Percentiles rank a stretch among this genome's conserved stretches.
These are phyloP conservation scores for Carpinus viminea DNA, from an alignment of 306 rosid species.

Conservation along the genomic window DNA sequence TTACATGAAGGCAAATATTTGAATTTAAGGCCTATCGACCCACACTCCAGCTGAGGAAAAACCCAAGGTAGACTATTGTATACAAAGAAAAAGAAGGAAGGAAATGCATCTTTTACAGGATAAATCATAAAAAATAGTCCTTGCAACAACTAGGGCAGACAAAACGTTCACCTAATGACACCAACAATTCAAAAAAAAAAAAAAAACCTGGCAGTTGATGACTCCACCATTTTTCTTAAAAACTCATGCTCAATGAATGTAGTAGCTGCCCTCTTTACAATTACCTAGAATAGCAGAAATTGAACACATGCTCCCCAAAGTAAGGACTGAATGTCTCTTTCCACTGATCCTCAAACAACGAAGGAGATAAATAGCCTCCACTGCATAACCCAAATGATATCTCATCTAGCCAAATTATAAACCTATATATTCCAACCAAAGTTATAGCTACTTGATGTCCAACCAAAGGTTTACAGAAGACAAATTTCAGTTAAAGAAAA, in stretches of 20 bases:
- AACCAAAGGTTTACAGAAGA: conserved; percentile 7
- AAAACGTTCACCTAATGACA: not conserved
- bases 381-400: not conserved
- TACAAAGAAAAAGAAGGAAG: conserved; percentile 5
- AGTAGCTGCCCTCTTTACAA: not conserved
- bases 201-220: not conserved
- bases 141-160: conserved; percentile 15
- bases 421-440: not conserved
- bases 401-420: not conserved
- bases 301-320: not conserved
- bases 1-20: conserved; percentile 10
- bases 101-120: conserved; percentile 3
- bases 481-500: not conserved
- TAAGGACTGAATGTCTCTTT: not conserved
- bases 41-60: conserved; percentile 7
- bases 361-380: not conserved
- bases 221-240: not conserved
- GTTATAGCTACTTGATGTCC: not conserved
- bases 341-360: conserved; percentile 4
- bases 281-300: not conserved
- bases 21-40: conserved; percentile 11
- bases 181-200: not conserved
- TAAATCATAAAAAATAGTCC: conserved; percentile 16
- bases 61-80: conserved; percentile 11
- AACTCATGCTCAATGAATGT: not conserved